Evolutionary conservation across 208 protist species (phyloP).

Genomic region (Acanthamoeba castellanii): DNA sequence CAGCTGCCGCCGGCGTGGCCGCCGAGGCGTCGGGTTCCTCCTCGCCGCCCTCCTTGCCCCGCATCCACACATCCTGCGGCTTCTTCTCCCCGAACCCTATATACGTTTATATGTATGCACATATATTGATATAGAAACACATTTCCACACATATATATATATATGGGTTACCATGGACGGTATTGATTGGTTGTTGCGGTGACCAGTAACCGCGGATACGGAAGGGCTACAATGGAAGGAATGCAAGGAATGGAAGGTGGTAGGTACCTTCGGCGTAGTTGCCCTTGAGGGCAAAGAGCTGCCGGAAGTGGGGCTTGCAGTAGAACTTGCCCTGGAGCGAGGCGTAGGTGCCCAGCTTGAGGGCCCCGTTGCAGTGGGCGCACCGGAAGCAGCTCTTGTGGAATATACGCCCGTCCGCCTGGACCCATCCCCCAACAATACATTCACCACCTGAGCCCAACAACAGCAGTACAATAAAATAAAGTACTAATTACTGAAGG

Average conservation of each 20-base stretch:
- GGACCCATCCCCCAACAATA: not conserved
- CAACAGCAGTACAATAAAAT: too few relatives aligned
- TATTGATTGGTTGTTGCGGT: too few relatives aligned
- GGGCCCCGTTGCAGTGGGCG: not conserved
- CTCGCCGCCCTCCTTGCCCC: not conserved
- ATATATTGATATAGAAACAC: too few relatives aligned
- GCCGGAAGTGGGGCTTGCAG: conserved; percentile 47
- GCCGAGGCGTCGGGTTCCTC: not conserved
- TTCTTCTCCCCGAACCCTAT: conserved; percentile 34
- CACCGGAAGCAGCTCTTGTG: conserved; percentile 60
- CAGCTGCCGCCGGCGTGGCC: not conserved
- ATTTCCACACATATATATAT: too few relatives aligned
- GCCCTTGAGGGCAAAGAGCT: conserved; percentile 46
- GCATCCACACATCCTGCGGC: not conserved
- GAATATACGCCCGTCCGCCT: not conserved
- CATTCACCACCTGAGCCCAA: too few relatives aligned
- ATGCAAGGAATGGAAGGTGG: too few relatives aligned
- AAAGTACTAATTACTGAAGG: too few relatives aligned
- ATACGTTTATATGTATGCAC: too few relatives aligned
- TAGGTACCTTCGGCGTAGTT: conserved; percentile 56
- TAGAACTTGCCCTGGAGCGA: not conserved
- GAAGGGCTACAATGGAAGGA: too few relatives aligned
- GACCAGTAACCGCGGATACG: too few relatives aligned
- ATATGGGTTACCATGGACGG: too few relatives aligned
- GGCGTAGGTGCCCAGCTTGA: conserved; percentile 63